Evolutionary conservation across 2,329 filamentous ascomycete genomes (phyloP).

Genomic region (Pseudomassariella vexata): DNA sequence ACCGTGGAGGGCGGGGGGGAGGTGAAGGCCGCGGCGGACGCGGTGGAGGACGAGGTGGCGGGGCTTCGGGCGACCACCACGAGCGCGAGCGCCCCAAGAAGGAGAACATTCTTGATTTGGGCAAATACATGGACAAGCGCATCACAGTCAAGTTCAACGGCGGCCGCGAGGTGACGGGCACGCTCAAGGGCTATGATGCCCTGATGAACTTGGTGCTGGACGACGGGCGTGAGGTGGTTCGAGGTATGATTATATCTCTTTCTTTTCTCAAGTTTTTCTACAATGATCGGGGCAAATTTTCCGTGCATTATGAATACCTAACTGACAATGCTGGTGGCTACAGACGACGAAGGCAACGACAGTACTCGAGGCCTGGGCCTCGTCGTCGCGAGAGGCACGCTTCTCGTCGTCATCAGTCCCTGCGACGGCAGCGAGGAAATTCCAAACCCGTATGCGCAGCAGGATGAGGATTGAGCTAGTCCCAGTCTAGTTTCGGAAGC

Average conservation of each 20-base stretch:
- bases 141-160: constrained; percentile 96
- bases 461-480: constrained; percentile 60
- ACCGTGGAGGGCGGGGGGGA: constrained; percentile 30
- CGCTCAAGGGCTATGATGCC: constrained; percentile 91
- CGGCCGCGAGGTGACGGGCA: constrained; percentile 81
- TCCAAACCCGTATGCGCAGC: constrained; percentile 81
- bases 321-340: constrained; percentile 11
- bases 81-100: constrained; percentile 82
- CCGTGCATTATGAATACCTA: not conserved
- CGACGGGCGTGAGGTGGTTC: constrained; percentile 83
- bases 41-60: constrained; percentile 36
- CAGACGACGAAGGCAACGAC: constrained; percentile 91
- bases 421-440: constrained; percentile 95
- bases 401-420: constrained; percentile 88
- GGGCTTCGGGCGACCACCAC: constrained; percentile 36
- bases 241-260: constrained; percentile 52
- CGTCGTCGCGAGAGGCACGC: constrained; percentile 83
- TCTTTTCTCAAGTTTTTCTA: not conserved
- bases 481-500: too few species aligned
- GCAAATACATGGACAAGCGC: constrained; percentile 95
- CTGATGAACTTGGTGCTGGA: constrained; percentile 97
- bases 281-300: not conserved
- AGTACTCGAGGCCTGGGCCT: constrained; percentile 75
- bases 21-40: constrained; percentile 34
- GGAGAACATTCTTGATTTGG: constrained; percentile 94